Evolutionary conservation across 805 yeast species (phyloP).

Genomic region (Candida maesae): DNA sequence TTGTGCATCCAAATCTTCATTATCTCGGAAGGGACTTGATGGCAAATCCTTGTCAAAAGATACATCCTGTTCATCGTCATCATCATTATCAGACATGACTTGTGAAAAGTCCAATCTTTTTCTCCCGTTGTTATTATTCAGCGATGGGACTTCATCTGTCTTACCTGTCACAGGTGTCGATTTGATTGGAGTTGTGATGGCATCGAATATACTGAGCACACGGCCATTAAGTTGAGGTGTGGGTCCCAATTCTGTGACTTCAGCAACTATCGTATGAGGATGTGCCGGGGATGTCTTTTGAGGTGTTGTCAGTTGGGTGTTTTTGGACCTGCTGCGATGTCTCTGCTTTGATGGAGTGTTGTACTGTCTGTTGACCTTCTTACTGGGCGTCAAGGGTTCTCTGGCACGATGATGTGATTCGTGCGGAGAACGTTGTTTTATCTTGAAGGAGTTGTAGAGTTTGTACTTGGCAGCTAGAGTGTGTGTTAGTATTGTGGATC

Average conservation of each 20-base stretch:
- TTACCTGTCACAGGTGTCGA: constrained; percentile 19
- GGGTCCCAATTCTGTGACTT: constrained; percentile 59
- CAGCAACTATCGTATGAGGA: constrained; percentile 8
- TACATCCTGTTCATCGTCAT: neutral
- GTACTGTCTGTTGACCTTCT: constrained; percentile 9
- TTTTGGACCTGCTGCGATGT: constrained; percentile 3
- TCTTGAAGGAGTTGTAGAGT: constrained; percentile 9
- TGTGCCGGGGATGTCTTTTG: constrained; percentile 22
- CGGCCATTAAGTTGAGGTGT: constrained; percentile 84
- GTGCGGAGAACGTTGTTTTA: too few relatives aligned
- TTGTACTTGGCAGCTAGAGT: constrained; percentile 25
- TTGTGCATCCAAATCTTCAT: too few relatives aligned
- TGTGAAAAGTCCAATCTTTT: constrained; percentile 12
- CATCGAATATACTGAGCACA: constrained; percentile 68
- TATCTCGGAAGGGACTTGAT: neutral
- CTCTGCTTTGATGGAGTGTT: constrained; percentile 6
- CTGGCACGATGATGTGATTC: neutral
- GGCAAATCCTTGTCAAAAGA: neutral
- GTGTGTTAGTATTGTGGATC: neutral
- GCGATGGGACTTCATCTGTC: constrained; percentile 1
- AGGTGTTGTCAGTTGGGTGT: constrained; percentile 18
- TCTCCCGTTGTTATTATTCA: too few relatives aligned
- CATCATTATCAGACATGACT: constrained; percentile 10
- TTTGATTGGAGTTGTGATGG: constrained; percentile 17
- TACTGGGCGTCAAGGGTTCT: constrained; percentile 28